Conservation (phyloP, 768 basidiomycete genomes). For the Psilocybe sp. region DNA sequence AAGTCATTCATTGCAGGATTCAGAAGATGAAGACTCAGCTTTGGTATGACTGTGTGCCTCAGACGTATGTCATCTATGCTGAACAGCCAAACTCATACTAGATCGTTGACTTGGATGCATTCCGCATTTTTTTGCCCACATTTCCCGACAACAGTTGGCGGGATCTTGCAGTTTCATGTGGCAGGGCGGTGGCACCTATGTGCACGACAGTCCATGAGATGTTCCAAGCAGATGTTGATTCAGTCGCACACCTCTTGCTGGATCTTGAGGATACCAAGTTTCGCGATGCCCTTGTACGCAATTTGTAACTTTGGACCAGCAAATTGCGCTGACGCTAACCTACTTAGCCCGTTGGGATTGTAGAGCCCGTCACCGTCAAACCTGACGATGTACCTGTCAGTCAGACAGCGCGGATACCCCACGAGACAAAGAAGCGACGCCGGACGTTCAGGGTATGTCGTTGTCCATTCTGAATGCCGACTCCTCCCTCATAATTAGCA, state of each 20-base stretch:
- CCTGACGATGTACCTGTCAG: no score
- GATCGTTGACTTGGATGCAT: slow-evolving; percentile 26
- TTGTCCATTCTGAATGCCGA: not conserved
- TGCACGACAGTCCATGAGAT: slow-evolving; percentile 32
- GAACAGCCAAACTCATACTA: slow-evolving; percentile 5
- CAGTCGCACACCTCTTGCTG: slow-evolving; percentile 38
- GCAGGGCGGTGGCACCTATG: slow-evolving; percentile 27
- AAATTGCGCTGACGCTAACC: not conserved
- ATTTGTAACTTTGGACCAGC: not conserved
- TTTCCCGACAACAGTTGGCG: slow-evolving; percentile 26
- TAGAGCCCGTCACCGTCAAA: slow-evolving; percentile 1
- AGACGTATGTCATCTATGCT: not conserved
- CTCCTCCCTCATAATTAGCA: not conserved
- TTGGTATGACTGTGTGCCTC: slow-evolving; percentile 15
- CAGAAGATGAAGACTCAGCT: slow-evolving; percentile 19
- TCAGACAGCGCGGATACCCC: not conserved
- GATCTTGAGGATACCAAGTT: slow-evolving; percentile 33
- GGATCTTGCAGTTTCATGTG: slow-evolving; percentile 24
- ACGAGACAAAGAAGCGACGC: slow-evolving; percentile 19
- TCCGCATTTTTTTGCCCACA: slow-evolving; percentile 19
- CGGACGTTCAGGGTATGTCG: slow-evolving; percentile 17
- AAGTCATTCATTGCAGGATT: slow-evolving; percentile 8
- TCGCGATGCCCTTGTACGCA: slow-evolving; percentile 14
- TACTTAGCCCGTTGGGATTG: slow-evolving; percentile 15
- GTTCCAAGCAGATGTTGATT: slow-evolving; percentile 36